These are phyloP conservation scores for Blastobotrys peoriensis DNA, from an alignment of 805 yeast species.

Conservation along the genomic window DNA sequence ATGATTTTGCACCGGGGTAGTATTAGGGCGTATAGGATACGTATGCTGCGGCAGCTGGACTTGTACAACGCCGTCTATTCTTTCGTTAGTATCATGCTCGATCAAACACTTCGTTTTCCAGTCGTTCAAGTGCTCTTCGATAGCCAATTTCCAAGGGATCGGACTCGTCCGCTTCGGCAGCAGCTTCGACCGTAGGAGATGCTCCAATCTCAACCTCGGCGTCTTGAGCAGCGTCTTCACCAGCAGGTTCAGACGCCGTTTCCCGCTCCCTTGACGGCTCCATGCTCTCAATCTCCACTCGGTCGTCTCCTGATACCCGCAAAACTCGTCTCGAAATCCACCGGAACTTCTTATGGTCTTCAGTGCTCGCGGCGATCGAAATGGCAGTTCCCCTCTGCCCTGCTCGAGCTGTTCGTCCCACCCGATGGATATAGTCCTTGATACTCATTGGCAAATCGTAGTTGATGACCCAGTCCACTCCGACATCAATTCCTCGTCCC, in stretches of 20 bases:
- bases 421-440: conserved; percentile 90
- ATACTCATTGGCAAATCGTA: conserved; percentile 86
- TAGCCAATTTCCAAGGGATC: conserved; percentile 12
- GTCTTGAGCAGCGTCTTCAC: too few species aligned
- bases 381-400: conserved; percentile 69
- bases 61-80: background rate
- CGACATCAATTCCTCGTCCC: conserved; percentile 91
- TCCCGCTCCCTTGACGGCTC: too few species aligned
- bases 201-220: conserved; percentile 16
- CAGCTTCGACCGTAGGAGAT: conserved; percentile 3
- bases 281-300: background rate
- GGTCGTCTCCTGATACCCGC: conserved; percentile 25
- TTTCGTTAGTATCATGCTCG: background rate
- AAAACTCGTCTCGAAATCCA: conserved; percentile 28
- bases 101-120: conserved; percentile 18
- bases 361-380: conserved; percentile 67
- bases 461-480: conserved; percentile 71
- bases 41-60: background rate
- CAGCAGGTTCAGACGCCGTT: too few species aligned
- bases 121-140: conserved; percentile 13
- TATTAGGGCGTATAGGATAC: too few species aligned
- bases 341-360: conserved; percentile 53
- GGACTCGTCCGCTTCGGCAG: conserved; percentile 5
- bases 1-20: too few species aligned
- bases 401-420: conserved; percentile 97